These are phyloP conservation scores for Cadophora sp. DNA, from an alignment of 2,329 filamentous ascomycete genomes.

Conservation along the genomic window DNA sequence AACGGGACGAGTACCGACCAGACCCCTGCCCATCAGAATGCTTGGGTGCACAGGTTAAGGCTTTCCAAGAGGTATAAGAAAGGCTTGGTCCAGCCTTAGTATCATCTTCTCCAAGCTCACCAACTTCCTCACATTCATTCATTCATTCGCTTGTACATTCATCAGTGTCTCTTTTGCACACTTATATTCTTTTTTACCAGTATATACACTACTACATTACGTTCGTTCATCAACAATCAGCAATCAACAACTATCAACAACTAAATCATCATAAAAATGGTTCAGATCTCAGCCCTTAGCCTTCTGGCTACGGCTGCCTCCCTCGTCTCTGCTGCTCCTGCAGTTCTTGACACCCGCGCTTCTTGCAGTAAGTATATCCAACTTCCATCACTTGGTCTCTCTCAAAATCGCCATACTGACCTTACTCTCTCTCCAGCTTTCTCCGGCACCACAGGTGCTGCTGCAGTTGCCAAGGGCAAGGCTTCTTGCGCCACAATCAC, in stretches of 20 bases:
- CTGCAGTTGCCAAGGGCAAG: constrained; percentile 56
- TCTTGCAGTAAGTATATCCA: constrained; percentile 51
- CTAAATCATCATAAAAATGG: constrained; percentile 33
- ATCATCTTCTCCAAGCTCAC: not conserved
- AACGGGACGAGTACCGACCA: constrained; percentile 1
- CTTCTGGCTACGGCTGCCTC: constrained; percentile 32
- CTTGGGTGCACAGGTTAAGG: not conserved
- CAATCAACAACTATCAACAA: not conserved
- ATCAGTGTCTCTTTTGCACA: constrained; percentile 4
- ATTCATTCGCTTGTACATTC: constrained; percentile 18
- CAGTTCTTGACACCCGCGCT: constrained; percentile 33
- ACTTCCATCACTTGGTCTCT: no score
- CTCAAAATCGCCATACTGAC: not conserved
- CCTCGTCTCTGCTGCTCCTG: constrained; percentile 32
- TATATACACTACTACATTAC: constrained; percentile 12
- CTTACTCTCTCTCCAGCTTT: constrained; percentile 49
- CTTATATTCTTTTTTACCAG: constrained; percentile 14
- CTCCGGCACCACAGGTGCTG: constrained; percentile 50
- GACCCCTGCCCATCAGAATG: not conserved
- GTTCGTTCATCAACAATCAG: constrained; percentile 6
- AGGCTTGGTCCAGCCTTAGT: constrained; percentile 10
- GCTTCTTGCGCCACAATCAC: constrained; percentile 60
- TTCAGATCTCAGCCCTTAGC: constrained; percentile 37
- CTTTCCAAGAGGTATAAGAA: constrained; percentile 24
- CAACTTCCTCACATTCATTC: constrained; percentile 20